Evolutionary conservation across 2,329 filamentous ascomycete genomes (phyloP), one percentile per base, ranked within the genome.

Genomic region (Chaetomium sp.): DNA sequence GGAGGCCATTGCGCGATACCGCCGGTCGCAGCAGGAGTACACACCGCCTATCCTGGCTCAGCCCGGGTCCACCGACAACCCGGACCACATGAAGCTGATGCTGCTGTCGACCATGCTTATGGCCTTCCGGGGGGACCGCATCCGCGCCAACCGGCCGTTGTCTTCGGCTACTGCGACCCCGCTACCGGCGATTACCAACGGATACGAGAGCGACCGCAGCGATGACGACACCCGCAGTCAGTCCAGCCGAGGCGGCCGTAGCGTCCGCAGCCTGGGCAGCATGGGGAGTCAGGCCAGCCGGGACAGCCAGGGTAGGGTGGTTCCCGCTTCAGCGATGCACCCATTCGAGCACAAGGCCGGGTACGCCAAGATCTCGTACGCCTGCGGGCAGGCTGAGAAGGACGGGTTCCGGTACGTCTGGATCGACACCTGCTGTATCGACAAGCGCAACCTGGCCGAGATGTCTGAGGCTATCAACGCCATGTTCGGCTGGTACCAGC

Each of bases 351-450:
- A 38, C n/a, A 64, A 64, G 40, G 52, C 60, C 0, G 70, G 70
- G 0, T 72, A 68, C 48, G n/a, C 53, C 42, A 72, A 73, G 58
- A 67, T 73, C 43, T 12, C 64, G 1, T 64, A 59, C 1, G 65
- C 68, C 0, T 72, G 69, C 49, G 53, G 59, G 7, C 68, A 66
- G 6, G 68, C 69, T 0, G 47, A 45, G 0, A 53, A 44, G 1
- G 67, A 71, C 37, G 61, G 62, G 0, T 36, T 66, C 4, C 45
- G 49, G 3, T 71, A 67, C 27, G 57, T 70, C 8, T 73, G 70
- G 70, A 66, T 68, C n/a, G 70, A 72, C 52, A 71, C 70, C 1
- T 68, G 66, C 40, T 72, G 71, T 46, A 72, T 73, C 57, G 67
- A 73, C 59, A 70, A 69, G 59, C 52, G 47, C 1, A 71, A 66